Evolutionary conservation across 2,329 filamentous ascomycete genomes (phyloP), one percentile per base, ranked within the genome.

Genomic region (Xylaria sp.): DNA sequence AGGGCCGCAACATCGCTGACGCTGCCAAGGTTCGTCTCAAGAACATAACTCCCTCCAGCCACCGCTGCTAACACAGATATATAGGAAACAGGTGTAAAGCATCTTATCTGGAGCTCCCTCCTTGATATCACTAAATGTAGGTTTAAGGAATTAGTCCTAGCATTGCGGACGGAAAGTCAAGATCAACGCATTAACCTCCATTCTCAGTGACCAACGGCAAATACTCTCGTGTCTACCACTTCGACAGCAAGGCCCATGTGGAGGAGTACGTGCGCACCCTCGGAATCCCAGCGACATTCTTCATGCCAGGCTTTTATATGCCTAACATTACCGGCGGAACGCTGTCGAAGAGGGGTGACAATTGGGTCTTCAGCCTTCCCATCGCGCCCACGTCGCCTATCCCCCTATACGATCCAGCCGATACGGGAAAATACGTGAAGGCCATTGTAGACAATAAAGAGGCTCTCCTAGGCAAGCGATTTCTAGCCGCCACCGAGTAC

Each of bases 161-260:
- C 22, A 20, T 38, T 17, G 25, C 15, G 10, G 6, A 13, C 3
- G 3, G 1, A 17, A 49, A 57, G 39, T 7, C 54, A 49, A 47
- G 36, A 39, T 17, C 11, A 22, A 9, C 17, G 33, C 9, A 56
- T 45, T 63, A 53, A 73, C 51, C 27, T 31, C 39, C 11, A 3
- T 44, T n/a, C 22, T 22, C 45, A 82, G 79, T 81, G 22, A 77
- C 78, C 51, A 78, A 80, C 7, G 81, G 81, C 61, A 75, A 73
- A 17, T 78, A 84, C 4, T 56, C 77, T 27, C 72, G 80, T 49
- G 81, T 85, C 33, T 76, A 81, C 67, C 83, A 86, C 69, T 89
- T 89, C 66, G 87, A 89, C 75, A 79, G 76, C 74, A 89, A 89
- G 73, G 86, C 86, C 22, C 77, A 82, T 13, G 81, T 86, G 0